Conservation (phyloP, 495 filamentous ascomycete genomes). For the Glonium stellatum region DNA sequence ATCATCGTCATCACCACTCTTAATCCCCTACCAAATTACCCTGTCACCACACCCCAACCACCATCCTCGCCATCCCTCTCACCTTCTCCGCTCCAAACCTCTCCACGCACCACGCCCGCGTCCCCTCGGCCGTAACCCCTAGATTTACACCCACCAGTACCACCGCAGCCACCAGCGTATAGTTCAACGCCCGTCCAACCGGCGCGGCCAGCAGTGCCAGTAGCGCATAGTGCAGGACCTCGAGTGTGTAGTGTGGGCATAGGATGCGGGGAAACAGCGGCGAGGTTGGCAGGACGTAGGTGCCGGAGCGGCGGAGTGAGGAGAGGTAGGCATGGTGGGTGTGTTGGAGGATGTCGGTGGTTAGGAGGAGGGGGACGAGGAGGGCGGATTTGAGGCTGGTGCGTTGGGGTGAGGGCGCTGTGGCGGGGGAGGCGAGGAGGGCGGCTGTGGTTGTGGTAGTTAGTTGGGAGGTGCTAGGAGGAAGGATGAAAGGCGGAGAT, state of each 20-base stretch:
- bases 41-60: constrained; percentile 57
- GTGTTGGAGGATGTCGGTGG: constrained; percentile 72
- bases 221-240: constrained; percentile 77
- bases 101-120: constrained; percentile 68
- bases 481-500: constrained; percentile 55
- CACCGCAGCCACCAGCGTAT: constrained; percentile 60
- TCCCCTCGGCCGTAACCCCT: constrained; percentile 70
- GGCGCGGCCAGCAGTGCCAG: constrained; percentile 71
- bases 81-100: constrained; percentile 70
- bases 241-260: constrained; percentile 88
- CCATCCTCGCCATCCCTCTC: constrained; percentile 67
- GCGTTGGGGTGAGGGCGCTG: constrained; percentile 34
- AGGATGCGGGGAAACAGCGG: constrained; percentile 63
- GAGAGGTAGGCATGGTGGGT: constrained; percentile 74
- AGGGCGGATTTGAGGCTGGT: constrained; percentile 56
- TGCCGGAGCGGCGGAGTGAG: constrained; percentile 41
- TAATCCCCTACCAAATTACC: neutral
- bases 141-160: constrained; percentile 75
- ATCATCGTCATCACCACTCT: no score
- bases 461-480: constrained; percentile 63
- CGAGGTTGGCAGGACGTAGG: constrained; percentile 72
- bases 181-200: constrained; percentile 54
- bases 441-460: constrained; percentile 11
- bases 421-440: constrained; percentile 13
- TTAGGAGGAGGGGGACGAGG: constrained; percentile 58